Evolutionary conservation across 768 basidiomycete species (phyloP), one percentile per base, ranked within the genome.

Genomic region (Lyophyllum shimeji): DNA sequence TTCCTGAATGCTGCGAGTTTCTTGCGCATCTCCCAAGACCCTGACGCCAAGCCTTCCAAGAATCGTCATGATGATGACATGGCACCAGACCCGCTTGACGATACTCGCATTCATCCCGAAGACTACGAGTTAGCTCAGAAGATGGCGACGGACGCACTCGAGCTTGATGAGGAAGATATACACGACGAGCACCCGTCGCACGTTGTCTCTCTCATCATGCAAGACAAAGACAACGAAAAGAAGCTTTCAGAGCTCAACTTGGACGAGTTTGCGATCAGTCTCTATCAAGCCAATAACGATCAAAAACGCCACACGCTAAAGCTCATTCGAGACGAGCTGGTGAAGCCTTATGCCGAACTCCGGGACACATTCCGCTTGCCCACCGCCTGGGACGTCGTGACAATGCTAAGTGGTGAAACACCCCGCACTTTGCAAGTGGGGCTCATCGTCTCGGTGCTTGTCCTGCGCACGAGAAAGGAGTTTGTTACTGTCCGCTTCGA

Each of bases 51-150:
- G 63, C 76, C 80, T 43, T 64, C 76, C 29, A 90, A 90, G 70
- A 80, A 81, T 56, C 84, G 87, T 29, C 83, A 85, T 45, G 81
- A 84, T 53, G 81, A 84, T 37, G 89, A 90, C 44, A 79, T 84
- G 53, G 83, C 82, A 33, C 82, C 87, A 8, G 97, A 99, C 69
- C 93, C 95, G 3, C 78, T 99, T 50, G 97, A 99, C 66, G 86
- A 87, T 65, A 98, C 95, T 34, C 90, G 97, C 18, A 93, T 99
- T 51, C 97, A 99, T 66, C 93, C 93, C 6, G 93, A 96, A 68
- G 97, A 99, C 72, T 99, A 98, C 67, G 95, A 98, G 61, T 80
- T 98, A 37, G 96, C 97, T 3, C 87, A 93, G 33, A 98, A 98
- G 77, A 97, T 99, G 95, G 96, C 96, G 34, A 91, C 93, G 18